Evolutionary conservation across 768 basidiomycete species (phyloP).

Genomic region (Macrolepiota dolichaula): DNA sequence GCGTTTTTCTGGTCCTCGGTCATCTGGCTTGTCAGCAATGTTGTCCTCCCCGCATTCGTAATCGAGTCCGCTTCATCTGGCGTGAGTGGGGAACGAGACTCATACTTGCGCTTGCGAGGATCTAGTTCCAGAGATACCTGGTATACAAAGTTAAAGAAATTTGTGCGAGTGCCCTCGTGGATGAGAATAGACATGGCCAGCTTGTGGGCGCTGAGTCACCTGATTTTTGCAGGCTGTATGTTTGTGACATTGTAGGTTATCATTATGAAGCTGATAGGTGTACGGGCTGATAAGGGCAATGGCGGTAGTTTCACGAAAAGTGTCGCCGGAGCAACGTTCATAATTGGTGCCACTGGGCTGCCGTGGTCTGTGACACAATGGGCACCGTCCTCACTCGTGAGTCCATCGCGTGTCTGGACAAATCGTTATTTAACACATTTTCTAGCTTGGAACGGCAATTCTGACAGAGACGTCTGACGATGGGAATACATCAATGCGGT

Average conservation of each 20-base stretch:
- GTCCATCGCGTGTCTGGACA: slow-evolving; percentile 18
- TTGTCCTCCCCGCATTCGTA: slow-evolving; percentile 70
- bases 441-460: slow-evolving; percentile 82
- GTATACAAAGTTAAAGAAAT: slow-evolving; percentile 19
- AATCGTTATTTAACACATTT: background rate
- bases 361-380: slow-evolving; percentile 91
- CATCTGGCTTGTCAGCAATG: slow-evolving; percentile 61
- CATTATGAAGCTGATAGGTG: background rate
- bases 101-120: background rate
- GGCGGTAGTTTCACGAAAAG: slow-evolving; percentile 61
- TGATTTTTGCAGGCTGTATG: slow-evolving; percentile 76
- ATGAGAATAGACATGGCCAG: slow-evolving; percentile 60
- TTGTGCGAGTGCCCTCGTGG: slow-evolving; percentile 32
- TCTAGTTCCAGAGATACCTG: slow-evolving; percentile 5
- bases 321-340: slow-evolving; percentile 66
- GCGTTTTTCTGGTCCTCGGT: slow-evolving; percentile 77
- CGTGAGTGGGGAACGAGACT: background rate
- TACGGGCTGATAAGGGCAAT: background rate
- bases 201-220: slow-evolving; percentile 77
- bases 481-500: slow-evolving; percentile 35
- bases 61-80: slow-evolving; percentile 22
- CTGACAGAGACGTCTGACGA: slow-evolving; percentile 49
- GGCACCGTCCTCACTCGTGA: slow-evolving; percentile 88
- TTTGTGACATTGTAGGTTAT: slow-evolving; percentile 73
- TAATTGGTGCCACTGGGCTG: slow-evolving; percentile 80